Percentiles rank a stretch among this genome's conserved stretches.
These are phyloP conservation scores for Sungouiozyma ichnusensis DNA, from an alignment of 805 yeast species.

Conservation along the genomic window DNA sequence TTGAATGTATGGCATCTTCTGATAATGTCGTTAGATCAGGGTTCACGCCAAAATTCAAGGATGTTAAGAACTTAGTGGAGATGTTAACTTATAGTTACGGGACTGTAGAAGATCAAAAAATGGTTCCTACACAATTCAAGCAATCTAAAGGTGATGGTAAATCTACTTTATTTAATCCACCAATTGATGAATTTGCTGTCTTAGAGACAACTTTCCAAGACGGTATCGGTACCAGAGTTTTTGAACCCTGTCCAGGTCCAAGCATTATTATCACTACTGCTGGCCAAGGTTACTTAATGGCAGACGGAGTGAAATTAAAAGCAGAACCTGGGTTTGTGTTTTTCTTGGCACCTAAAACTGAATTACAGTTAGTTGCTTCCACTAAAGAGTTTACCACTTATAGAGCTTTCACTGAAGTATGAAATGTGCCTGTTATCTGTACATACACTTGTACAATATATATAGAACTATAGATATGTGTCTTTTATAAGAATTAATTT, in stretches of 20 bases:
- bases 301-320: conserved; percentile 32
- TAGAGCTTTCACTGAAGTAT: conserved; percentile 77
- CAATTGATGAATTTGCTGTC: conserved; percentile 94
- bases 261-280: conserved; percentile 75
- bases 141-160: conserved; percentile 60
- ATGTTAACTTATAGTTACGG: conserved; percentile 87
- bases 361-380: conserved; percentile 46
- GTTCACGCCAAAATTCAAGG: conserved; percentile 98
- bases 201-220: conserved; percentile 60
- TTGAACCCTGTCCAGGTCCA: conserved; percentile 70
- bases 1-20: conserved; percentile 99
- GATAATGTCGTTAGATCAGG: conserved; percentile 98
- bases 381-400: conserved; percentile 61
- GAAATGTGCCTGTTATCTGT: neutral
- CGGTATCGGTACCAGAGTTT: conserved; percentile 37
- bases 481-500: neutral
- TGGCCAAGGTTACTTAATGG: conserved; percentile 58
- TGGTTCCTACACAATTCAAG: conserved; percentile 44
- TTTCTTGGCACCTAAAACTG: conserved; percentile 72
- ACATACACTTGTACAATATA: neutral
- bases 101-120: conserved; percentile 86
- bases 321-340: conserved; percentile 69
- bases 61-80: conserved; percentile 76
- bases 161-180: conserved; percentile 77
- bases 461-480: neutral